Evolutionary conservation across 2,329 filamentous ascomycete genomes (phyloP).

Genomic region (Chalara sp.): DNA sequence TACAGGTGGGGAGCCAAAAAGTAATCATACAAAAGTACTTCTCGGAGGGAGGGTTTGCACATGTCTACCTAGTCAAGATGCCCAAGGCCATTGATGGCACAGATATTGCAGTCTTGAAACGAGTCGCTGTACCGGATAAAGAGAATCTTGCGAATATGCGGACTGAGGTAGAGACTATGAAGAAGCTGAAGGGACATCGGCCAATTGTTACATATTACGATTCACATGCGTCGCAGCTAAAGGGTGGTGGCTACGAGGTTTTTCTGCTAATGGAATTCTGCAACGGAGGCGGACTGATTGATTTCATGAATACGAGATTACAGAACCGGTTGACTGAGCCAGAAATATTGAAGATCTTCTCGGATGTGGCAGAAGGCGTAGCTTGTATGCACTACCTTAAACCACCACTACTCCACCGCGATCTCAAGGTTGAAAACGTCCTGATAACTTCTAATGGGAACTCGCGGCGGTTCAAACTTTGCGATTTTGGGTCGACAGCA

Average conservation of each 20-base stretch:
- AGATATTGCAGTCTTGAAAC: conserved; percentile 43
- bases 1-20: conserved; percentile 87
- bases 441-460: conserved; percentile 61
- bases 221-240: conserved; percentile 91
- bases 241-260: conserved; percentile 91
- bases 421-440: conserved; percentile 97
- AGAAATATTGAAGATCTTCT: conserved; percentile 95
- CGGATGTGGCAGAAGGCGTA: conserved; percentile 90
- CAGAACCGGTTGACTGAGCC: conserved; percentile 96
- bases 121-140: conserved; percentile 95
- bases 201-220: conserved; percentile 98
- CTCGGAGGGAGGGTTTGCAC: conserved; percentile 95
- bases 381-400: conserved; percentile 99
- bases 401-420: conserved; percentile 83
- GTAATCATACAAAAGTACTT: conserved; percentile 96
- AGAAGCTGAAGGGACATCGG: conserved; percentile 93
- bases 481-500: conserved; percentile 93
- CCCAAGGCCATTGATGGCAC: conserved; percentile 43
- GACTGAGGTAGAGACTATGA: conserved; percentile 99
- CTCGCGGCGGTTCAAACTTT: conserved; percentile 84
- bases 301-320: conserved; percentile 98
- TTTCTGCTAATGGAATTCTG: conserved; percentile 99
- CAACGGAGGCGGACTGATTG: conserved; percentile 88
- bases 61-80: conserved; percentile 93
- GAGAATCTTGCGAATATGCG: conserved; percentile 92